Base-by-base conservation (phyloP, 2,329 filamentous ascomycete genomes). In the Beauveria asiatica region DNA sequence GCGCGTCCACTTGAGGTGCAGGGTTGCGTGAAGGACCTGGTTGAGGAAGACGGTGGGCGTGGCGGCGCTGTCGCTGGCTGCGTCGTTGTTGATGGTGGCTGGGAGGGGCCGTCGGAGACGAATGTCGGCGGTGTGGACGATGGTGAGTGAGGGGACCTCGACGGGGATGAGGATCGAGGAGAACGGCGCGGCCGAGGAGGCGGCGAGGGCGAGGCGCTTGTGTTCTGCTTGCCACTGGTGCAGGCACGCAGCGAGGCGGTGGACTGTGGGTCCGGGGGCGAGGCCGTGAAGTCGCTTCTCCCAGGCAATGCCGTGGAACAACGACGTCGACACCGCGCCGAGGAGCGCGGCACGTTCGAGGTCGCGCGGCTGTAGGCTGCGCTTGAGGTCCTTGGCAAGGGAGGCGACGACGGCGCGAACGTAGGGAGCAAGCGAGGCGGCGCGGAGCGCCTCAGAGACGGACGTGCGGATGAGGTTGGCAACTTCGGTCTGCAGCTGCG, bases 141-240 rank as follows among this genome's bases (percentile, higher is more conserved):
- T 83, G 52, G 90, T 84, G 2, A 96, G 80, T 1, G 88, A 86
- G 0, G 93, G 93, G 1, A 99, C 85, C 61, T 96, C 91, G 16
- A 99, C 92, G 0, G 92, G 90, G 57, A 99, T 95, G 33, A 88
- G 78, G 66, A 99, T 92, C 11, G 33, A 37, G 13, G 85, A 86
- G 81, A 81, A 63, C 72, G 78, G 65, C 21, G 81, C 76, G n/a
- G 58, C 53, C 5, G 64, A 63, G 55, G 67, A 61, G 1, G 62
- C 50, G 46, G 56, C 62, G 0, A 76, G 62, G 2, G 64, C 39
- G 13, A 76, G 59, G 6, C 60, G 66, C 13, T 67, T 61, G 27
- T 73, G 66, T 5, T 63, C 60, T n/a, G 62, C 62, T 57, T 70
- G 72, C 74, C 74, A 76, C 3, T 58, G 49, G 0, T 68, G 62